Evolutionary conservation across 129 eudicot genomes (phyloP), one percentile per base, ranked within the genome.

Genomic region (Heracleum sosnowskyi): DNA sequence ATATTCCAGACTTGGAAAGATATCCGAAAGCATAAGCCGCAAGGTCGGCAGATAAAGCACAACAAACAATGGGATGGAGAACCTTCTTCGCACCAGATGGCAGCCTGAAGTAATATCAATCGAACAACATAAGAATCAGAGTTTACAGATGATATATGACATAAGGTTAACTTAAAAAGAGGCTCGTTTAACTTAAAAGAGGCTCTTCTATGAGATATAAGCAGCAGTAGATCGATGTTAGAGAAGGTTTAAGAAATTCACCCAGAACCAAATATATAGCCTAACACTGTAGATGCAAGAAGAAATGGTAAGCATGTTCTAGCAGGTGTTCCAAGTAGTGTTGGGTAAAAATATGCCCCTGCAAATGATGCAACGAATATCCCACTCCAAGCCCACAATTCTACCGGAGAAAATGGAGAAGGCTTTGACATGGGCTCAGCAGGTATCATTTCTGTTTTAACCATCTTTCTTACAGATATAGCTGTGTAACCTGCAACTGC

Each of bases 391-490:
- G 91, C 80, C 90, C 83, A 89, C 37, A 87, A 53, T 81, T 96
- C 99, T 24, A 85, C 7, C 28, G 88, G 57, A 73, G 99, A 86
- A 83, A 96, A 96, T 0, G 97, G 89, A 55, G 97, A 86, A 78
- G 99, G 99, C 81, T 96, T 96, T 75, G 89, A 69, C 99, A 96
- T 96, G 9, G 99, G 99, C 82, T 92, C 99, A 41, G 99, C 99
- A 31, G 90, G 85, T 76, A 83, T 90, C 99, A 92, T 90, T 85
- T 92, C 99, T 74, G 99, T 96, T 80, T 92, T 92, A n/a, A 96
- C 97, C 88, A 92, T 80, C 79, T 90, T 96, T 69, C 99, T 82
- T 53, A 96, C 97, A 53, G 99, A 89, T 74, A 92, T 90, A 73
- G 97, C 99, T 24, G 97, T 81, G 69, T 79, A 96, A 79, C 97